These are phyloP conservation scores for Phyllosticta ampelicida DNA, from an alignment of 2,329 filamentous ascomycete genomes.

Conservation along the genomic window DNA sequence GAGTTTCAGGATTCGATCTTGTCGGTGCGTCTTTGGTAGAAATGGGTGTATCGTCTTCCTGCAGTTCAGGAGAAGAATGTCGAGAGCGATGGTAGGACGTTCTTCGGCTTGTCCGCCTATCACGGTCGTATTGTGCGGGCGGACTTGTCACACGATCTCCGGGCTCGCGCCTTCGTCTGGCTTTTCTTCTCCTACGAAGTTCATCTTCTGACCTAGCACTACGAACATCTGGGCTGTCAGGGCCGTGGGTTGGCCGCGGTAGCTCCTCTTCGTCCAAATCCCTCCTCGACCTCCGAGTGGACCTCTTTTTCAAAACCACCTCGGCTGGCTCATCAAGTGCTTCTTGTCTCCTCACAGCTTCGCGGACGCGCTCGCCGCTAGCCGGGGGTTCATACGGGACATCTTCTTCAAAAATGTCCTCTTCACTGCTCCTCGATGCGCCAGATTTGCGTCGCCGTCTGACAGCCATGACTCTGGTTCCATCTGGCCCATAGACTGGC, in stretches of 20 bases:
- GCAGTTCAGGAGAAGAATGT: neutral
- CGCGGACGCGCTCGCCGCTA: neutral
- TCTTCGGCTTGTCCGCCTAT: conserved; percentile 4
- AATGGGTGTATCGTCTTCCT: neutral
- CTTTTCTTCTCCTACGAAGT: conserved; percentile 18
- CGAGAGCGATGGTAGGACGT: conserved; percentile 1
- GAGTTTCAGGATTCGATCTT: conserved; percentile 21
- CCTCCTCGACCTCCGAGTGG: conserved; percentile 6
- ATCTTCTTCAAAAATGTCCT: neutral
- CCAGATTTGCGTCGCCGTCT: conserved; percentile 7
- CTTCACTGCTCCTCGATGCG: conserved; percentile 2
- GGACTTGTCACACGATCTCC: neutral
- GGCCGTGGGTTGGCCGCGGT: neutral
- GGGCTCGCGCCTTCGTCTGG: conserved; percentile 7
- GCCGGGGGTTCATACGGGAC: conserved; percentile 2
- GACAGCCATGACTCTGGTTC: conserved; percentile 4
- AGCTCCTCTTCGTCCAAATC: conserved; percentile 1
- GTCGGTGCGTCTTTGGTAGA: conserved; percentile 13
- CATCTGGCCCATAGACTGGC: conserved; percentile 6
- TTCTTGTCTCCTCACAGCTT: conserved; percentile 3
- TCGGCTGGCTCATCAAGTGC: neutral
- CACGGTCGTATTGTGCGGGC: neutral
- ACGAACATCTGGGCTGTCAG: neutral
- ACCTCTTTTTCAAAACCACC: conserved; percentile 4
- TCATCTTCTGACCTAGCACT: conserved; percentile 6